Evolutionary conservation across 441 rosid genomes (phyloP), one percentile per base, ranked within the genome.

Genomic region (Bocquillonia castaneifolia): DNA sequence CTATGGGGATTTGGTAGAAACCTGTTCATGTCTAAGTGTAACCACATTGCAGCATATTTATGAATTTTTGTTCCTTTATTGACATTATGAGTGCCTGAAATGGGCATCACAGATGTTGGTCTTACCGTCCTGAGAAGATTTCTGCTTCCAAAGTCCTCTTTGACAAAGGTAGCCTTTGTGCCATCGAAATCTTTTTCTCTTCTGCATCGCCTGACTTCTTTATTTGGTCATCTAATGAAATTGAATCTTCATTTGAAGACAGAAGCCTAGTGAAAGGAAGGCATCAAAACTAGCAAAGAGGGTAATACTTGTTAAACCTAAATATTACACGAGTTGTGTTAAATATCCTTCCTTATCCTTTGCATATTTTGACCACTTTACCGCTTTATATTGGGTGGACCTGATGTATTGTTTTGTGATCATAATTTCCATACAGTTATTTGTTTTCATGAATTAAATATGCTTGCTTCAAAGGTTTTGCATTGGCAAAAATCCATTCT

Each of bases 271-370:
- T 39, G 91, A 79, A 66, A 78, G 90, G 78, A 90, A 84, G 84
- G 96, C 94, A 68, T 86, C 81, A 45, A 86, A 84, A 70, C 99
- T 88, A 76, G 97, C 98, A 72, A 94, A 90, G 80, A 81, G 99
- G 93, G 99, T 94, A 91, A 78, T 76, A 31, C 14, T 69, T 68
- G 62, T 72, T 53, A 22, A 70, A 57, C 67, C 68, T 25, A 28
- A n/a, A n/a, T 48, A 60, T 31, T 58, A 53, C 60, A 50, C n/a
- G 7, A 67, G n/a, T 56, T 61, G n/a, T 64, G 63, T 68, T 15
- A n/a, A 12, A 45, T 53, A 47, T 75, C 42, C 29, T 20, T 54
- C 50, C 34, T 62, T 32, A 62, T 56, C 36, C 64, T 22, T 51
- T 23, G 32, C 29, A 18, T 28, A 34, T 65, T 9, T n/a, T 2